These are phyloP conservation scores for Elasticomyces elasticus DNA, from an alignment of 495 filamentous ascomycete species.

Conservation along the genomic window DNA sequence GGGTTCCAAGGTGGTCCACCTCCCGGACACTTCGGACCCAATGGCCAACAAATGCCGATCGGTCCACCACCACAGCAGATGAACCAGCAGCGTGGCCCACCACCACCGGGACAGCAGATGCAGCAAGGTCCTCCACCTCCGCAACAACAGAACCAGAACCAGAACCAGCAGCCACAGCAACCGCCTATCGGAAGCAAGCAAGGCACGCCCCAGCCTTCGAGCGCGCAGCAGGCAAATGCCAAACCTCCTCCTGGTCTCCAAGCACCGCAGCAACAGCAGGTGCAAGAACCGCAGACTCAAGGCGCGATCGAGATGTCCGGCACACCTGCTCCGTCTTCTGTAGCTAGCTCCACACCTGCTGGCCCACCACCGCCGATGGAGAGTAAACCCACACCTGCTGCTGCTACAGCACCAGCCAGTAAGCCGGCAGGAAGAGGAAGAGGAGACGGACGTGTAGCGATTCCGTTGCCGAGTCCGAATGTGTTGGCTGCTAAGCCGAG, in stretches of 20 bases:
- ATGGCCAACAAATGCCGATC: conserved; percentile 27
- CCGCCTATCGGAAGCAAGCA: conserved; percentile 31
- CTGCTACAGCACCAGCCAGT: conserved; percentile 35
- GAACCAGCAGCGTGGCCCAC: conserved; percentile 14
- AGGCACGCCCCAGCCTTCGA: conserved; percentile 19
- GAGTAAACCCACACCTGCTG: conserved; percentile 33
- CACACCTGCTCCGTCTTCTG: conserved; percentile 17
- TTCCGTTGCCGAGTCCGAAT: conserved; percentile 31
- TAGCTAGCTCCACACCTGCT: conserved; percentile 11
- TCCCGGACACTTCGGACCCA: conserved; percentile 29
- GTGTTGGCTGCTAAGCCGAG: conserved; percentile 17
- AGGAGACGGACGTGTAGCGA: conserved; percentile 49
- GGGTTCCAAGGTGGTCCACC: conserved; percentile 51
- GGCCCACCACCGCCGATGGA: conserved; percentile 35
- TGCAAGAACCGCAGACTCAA: conserved; percentile 5
- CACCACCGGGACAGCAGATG: too few species aligned
- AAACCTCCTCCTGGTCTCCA: conserved; percentile 14
- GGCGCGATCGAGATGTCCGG: conserved; percentile 20
- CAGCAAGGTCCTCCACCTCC: conserved; percentile 33
- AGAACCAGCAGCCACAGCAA: conserved; percentile 37
- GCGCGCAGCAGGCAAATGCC: too few species aligned
- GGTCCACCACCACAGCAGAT: conserved; percentile 34
- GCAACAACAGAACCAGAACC: too few species aligned
- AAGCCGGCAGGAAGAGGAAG: conserved; percentile 42
- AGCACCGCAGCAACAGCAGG: neutral